Base-by-base conservation (phyloP, 164 flowering plant species). In the Umbellularia californica region DNA sequence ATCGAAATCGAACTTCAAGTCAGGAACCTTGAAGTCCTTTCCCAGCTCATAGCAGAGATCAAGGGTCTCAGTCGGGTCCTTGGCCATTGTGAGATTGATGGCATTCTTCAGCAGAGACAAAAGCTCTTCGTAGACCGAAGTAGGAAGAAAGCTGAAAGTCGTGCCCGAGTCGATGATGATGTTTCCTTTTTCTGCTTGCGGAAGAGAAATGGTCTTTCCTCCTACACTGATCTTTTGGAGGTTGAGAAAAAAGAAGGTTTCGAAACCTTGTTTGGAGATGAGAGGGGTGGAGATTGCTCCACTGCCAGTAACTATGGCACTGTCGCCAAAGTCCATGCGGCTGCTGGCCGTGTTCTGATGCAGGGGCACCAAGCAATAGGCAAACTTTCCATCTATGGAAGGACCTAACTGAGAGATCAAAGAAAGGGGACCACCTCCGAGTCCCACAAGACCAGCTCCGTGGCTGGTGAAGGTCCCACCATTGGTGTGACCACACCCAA, bases 141-240 rank as follows among this genome's bases (percentile, higher is more conserved):
- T 0, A 0, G 83, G 83, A 0, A 89, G 72, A 0, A 79, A 4
- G 0, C 87, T 87, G 22, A 85, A 52, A 0, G 92, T 85, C 0
- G 91, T 88, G 1, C 96, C 93, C 0, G 91, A 88, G 71, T 91
- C 96, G 2, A 91, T 82, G 65, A 91, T 85, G 23, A 88, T 88
- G 68, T 87, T 88, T 0, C 87, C 91, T 0, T 72, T 68, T 0
- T 70, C 77, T 14, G 14, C 66, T 13, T 17, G 5, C 6, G 71
- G 58, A n/a, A 33, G 24, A 41, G 2, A 25, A 4, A 85, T 2
- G 35, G 47, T 81, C 3, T 71, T 70, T 7, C 23, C 28, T 19
- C 90, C 92, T 7, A 91, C 87, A 9, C 75, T 81, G 5, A 91
- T 52, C 0, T 76, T 77, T 63, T 90, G 83, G 0, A 91, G 76